Evolutionary conservation across 352 stramenopile species (phyloP).

Genomic region (Phytophthora quininea): DNA sequence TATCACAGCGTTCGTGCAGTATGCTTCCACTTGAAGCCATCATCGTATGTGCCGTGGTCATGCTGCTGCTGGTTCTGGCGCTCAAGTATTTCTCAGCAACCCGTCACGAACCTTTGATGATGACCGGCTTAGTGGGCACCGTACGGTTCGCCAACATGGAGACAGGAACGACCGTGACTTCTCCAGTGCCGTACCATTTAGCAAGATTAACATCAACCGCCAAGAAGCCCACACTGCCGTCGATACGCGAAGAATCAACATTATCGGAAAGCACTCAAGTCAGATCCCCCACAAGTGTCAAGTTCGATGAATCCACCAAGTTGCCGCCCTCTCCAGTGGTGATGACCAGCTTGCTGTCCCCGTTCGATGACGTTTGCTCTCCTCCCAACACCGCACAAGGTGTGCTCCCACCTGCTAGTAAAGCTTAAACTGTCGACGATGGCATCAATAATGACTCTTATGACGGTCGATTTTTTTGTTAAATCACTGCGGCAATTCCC

Average conservation of each 20-base stretch:
- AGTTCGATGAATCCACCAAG: slow-evolving; percentile 1
- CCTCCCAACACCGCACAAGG: slow-evolving; percentile 9
- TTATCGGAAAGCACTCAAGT: slow-evolving; percentile 9
- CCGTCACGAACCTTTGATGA: slow-evolving; percentile 8
- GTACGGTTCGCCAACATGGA: slow-evolving; percentile 8
- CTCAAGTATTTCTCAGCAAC: slow-evolving; percentile 14
- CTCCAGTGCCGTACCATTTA: slow-evolving; percentile 14
- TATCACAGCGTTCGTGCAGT: slow-evolving; percentile 11
- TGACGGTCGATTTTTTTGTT: too few relatives aligned
- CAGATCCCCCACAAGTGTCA: slow-evolving; percentile 9
- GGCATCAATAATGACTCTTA: too few relatives aligned
- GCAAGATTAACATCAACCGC: slow-evolving; percentile 10
- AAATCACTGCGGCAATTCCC: too few relatives aligned
- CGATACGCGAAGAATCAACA: slow-evolving; percentile 28
- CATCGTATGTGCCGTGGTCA: slow-evolving; percentile 10
- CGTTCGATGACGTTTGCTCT: slow-evolving; percentile 23
- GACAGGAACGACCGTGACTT: neutral
- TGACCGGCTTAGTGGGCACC: neutral
- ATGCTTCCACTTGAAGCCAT: slow-evolving; percentile 19
- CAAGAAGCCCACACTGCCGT: slow-evolving; percentile 14
- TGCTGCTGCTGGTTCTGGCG: slow-evolving; percentile 27
- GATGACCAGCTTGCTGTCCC: slow-evolving; percentile 30
- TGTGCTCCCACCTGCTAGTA: slow-evolving; percentile 9
- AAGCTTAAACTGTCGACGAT: too few relatives aligned
- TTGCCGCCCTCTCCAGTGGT: slow-evolving; percentile 25